These are phyloP conservation scores for Xylaria sp. DNA, from an alignment of 2,329 filamentous ascomycete genomes.

Conservation along the genomic window DNA sequence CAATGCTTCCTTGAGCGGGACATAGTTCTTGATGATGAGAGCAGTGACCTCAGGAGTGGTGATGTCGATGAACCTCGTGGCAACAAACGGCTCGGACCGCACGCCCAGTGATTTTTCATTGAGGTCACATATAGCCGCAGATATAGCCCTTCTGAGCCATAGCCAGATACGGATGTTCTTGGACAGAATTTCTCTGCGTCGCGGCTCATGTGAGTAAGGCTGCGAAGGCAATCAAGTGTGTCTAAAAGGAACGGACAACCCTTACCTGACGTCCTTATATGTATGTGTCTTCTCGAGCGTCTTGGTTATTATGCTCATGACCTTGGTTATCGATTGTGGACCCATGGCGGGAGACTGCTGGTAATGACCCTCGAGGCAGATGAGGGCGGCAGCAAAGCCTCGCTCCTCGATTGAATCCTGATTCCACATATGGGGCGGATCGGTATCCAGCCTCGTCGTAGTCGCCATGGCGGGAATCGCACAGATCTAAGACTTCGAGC, in stretches of 20 bases:
- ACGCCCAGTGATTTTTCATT: slow-evolving; percentile 69
- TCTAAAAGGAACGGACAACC: background rate
- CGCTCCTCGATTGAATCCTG: slow-evolving; percentile 71
- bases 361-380: slow-evolving; percentile 71
- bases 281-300: slow-evolving; percentile 73
- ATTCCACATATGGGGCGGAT: slow-evolving; percentile 47
- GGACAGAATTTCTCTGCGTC: slow-evolving; percentile 65
- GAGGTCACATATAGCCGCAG: slow-evolving; percentile 68
- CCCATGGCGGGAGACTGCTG: slow-evolving; percentile 68
- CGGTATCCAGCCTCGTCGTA: slow-evolving; percentile 42
- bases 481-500: background rate
- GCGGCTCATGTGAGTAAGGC: slow-evolving; percentile 15
- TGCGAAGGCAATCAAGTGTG: slow-evolving; percentile 5
- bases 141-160: slow-evolving; percentile 71
- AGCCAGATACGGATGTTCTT: slow-evolving; percentile 74
- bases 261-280: slow-evolving; percentile 68
- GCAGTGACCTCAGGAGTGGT: slow-evolving; percentile 71
- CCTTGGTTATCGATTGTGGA: slow-evolving; percentile 63
- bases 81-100: slow-evolving; percentile 63
- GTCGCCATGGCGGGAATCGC: slow-evolving; percentile 39
- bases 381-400: slow-evolving; percentile 69
- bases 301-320: slow-evolving; percentile 67
- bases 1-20: slow-evolving; percentile 69
- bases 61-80: slow-evolving; percentile 62
- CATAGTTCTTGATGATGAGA: slow-evolving; percentile 72